Evolutionary conservation across 1,284 basidiomycete genomes (phyloP).

Genomic region (Heterobasidion annosum): DNA sequence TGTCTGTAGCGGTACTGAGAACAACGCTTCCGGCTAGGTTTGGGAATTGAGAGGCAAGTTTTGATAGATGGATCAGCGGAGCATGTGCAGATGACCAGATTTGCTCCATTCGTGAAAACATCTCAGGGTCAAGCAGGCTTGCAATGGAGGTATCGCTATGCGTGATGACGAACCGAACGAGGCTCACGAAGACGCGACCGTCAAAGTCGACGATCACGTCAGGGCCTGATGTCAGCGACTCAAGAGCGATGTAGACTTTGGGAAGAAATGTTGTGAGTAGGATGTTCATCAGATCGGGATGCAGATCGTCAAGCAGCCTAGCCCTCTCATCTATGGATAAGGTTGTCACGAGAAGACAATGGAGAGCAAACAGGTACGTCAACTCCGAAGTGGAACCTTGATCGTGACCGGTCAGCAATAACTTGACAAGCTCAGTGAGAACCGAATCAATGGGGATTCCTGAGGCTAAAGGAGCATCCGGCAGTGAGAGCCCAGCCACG

Average conservation of each 20-base stretch:
- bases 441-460: not conserved
- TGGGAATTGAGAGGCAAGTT: not conserved
- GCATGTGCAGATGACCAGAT: not conserved
- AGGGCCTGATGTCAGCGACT: conserved; percentile 15
- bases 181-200: conserved; percentile 37
- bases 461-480: not conserved
- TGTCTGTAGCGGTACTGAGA: not conserved
- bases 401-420: conserved; percentile 3
- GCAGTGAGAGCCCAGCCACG: not conserved
- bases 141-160: conserved; percentile 14
- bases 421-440: conserved; percentile 1
- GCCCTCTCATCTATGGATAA: conserved; percentile 37
- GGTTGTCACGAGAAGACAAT: conserved; percentile 31
- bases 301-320: conserved; percentile 20
- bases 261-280: conserved; percentile 31
- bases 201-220: conserved; percentile 34
- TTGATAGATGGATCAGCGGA: not conserved
- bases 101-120: conserved; percentile 7
- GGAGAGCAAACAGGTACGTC: conserved; percentile 28
- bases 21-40: not conserved
- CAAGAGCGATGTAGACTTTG: conserved; percentile 21
- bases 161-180: conserved; percentile 25
- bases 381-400: conserved; percentile 13
- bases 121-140: conserved; percentile 22
- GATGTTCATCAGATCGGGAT: conserved; percentile 17